A percentile compares a stretch with the other conserved stretches of the same genome.
Conservation (phyloP, 2,329 filamentous ascomycete species). For the Fusarium palustre region DNA sequence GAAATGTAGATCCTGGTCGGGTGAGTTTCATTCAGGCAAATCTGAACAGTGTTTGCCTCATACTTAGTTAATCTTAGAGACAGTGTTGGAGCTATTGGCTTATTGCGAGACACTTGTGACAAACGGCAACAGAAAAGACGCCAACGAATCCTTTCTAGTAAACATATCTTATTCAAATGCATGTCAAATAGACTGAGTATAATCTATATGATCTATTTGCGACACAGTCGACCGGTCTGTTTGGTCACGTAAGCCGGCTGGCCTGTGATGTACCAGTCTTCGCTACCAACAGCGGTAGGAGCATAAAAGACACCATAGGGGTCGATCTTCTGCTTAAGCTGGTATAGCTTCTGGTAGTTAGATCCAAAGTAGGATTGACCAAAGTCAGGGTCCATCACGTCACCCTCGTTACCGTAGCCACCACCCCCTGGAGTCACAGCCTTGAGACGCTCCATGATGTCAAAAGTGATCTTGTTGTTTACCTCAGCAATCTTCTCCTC, state of each 20-base stretch:
- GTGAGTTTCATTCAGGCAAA: too few relatives aligned
- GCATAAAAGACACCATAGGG: slow-evolving; percentile 53
- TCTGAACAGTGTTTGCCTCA: neutral
- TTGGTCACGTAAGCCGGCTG: slow-evolving; percentile 31
- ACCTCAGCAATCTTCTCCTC: slow-evolving; percentile 38
- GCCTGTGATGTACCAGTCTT: slow-evolving; percentile 49
- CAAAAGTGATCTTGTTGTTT: slow-evolving; percentile 43
- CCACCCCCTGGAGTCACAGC: slow-evolving; percentile 44
- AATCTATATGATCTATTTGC: slow-evolving; percentile 12
- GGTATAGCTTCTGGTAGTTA: slow-evolving; percentile 51
- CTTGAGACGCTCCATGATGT: slow-evolving; percentile 40
- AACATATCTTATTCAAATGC: neutral
- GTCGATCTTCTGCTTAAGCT: slow-evolving; percentile 53
- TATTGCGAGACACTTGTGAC: neutral
- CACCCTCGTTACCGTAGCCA: slow-evolving; percentile 50
- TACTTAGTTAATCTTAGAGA: neutral
- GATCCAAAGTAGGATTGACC: slow-evolving; percentile 53
- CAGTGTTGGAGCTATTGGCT: neutral
- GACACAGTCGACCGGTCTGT: slow-evolving; percentile 36
- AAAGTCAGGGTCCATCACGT: slow-evolving; percentile 53
- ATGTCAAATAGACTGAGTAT: too few relatives aligned
- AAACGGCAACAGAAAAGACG: neutral
- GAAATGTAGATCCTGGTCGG: too few relatives aligned
- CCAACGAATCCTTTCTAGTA: neutral
- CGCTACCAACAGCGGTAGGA: slow-evolving; percentile 53